Evolutionary conservation across 2,329 filamentous ascomycete genomes (phyloP), one percentile per base, ranked within the genome.

Genomic region (Diplodia sapinea): DNA sequence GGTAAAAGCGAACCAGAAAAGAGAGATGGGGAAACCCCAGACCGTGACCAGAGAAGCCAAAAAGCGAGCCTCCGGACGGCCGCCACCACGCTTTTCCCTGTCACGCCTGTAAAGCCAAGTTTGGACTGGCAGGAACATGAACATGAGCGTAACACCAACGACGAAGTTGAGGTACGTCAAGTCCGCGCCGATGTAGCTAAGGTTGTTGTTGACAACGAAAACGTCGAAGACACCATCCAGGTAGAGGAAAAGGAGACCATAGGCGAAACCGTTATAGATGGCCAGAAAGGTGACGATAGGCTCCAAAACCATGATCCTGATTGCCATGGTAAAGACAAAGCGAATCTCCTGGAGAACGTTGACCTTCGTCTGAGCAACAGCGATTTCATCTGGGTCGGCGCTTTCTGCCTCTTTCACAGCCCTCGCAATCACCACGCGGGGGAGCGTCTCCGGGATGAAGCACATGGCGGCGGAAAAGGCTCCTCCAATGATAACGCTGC

Each of bases 111-210:
- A 94, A 76, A 83, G 82, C 26, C 87, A 87, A 77, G 86, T 74
- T 85, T 84, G 52, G 26, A 68, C 66, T 1, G 66, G 66, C 8
- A 86, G 73, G 63, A 91, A 81, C 69, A 94, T 88, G 56, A 84
- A 83, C 12, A 82, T 69, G 59, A 90, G 91, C 0, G 90, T 90
- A 64, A 92, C 86, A 56, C 92, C 92, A 9, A 84, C 73, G 63
- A 94, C 87, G 88, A 97, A 92, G 65, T 93, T 93, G 72, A 97
- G 92, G 77, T 93, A 96, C 4, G 92, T 88, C 5, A 97, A 83
- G 1, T 93, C 93, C 3, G 88, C 86, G 20, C 91, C 79, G 66
- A 93, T 93, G 1, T 84, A 74, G 43, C 80, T 87, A 81, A 94
- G 90, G 71, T 86, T 84, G 77, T 96, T 90, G 5, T 93, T 84